A percentile compares a stretch with the other conserved stretches of the same genome.
Evolutionary conservation across 1,139 yeast species (phyloP).

Genomic region (Yamadazyma spencermartinsiae): DNA sequence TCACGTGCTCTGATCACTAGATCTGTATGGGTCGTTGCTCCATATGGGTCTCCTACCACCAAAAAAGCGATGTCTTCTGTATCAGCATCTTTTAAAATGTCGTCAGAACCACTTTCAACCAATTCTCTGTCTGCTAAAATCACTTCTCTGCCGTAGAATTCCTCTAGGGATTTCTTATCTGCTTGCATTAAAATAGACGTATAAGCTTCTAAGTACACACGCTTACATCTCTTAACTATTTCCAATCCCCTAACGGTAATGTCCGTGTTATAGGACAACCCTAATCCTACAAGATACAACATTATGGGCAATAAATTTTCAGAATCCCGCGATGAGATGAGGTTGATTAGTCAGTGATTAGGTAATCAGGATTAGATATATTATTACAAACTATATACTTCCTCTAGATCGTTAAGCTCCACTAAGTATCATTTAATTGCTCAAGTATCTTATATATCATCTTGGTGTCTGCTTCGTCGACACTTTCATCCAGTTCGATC

Average conservation of each 20-base stretch:
- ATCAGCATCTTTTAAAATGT: slow-evolving; percentile 74
- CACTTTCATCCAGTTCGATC: slow-evolving; percentile 11
- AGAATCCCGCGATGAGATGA: not conserved
- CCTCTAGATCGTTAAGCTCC: not conserved
- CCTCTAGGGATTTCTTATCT: slow-evolving; percentile 62
- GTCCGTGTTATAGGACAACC: slow-evolving; percentile 84
- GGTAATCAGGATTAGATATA: not conserved
- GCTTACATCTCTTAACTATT: slow-evolving; percentile 74
- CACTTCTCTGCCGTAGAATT: slow-evolving; percentile 82
- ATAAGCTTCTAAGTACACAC: slow-evolving; percentile 93
- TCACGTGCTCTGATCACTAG: slow-evolving; percentile 88
- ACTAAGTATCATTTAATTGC: slow-evolving; percentile 12
- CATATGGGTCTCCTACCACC: slow-evolving; percentile 97
- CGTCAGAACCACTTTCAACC: slow-evolving; percentile 87
- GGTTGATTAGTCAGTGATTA: not conserved
- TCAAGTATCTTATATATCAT: slow-evolving; percentile 10
- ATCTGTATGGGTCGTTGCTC: slow-evolving; percentile 98
- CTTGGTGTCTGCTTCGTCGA: slow-evolving; percentile 3
- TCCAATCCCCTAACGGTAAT: slow-evolving; percentile 94
- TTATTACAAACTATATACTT: not conserved
- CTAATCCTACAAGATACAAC: slow-evolving; percentile 90
- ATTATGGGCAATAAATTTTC: slow-evolving; percentile 30
- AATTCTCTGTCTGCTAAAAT: slow-evolving; percentile 91
- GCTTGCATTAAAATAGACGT: slow-evolving; percentile 96
- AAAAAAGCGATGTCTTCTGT: slow-evolving; percentile 84